Base-by-base conservation (phyloP, 2,329 filamentous ascomycete genomes). In the Fusarium sp. region DNA sequence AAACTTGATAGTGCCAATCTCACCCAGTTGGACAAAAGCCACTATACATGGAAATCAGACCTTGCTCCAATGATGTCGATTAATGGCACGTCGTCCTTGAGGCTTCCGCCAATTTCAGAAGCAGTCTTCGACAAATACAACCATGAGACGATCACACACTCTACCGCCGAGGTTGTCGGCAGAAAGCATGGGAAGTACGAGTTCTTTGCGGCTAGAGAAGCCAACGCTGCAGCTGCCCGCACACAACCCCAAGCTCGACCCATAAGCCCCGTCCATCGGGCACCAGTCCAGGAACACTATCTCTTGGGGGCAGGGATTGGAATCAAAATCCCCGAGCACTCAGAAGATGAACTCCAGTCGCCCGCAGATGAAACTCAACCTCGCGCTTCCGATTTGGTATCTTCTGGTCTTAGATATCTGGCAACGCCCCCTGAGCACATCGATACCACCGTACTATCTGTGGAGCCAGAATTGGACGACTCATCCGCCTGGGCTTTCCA, bases 131-230 rank as follows among this genome's bases (percentile, higher is more conserved):
- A 61, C 23, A 46, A n/a, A 25, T 66, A 63, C 14, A 41, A 15
- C 3, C 41, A 41, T 12, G 42, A 49, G 16, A 64, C 48, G 19
- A 54, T 56, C 5, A 23, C 48, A 11, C 44, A 57, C 18, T 55
- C 55, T 18, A n/a, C 64, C 27, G 79, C 78, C 21, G 77, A 81
- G 42, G 55, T 73, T 11, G 73, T 84, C 46, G 82, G 82, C 3
- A 73, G 77, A 29, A 80, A 76, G 56, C 80, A 78, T 7, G 83
- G 82, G 4, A 84, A 84, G 55, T 65, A 65, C 14, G 82, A 83
- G 27, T 85, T 75, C 56, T 85, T 84, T 56, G 75, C 74, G 7
- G 83, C 84, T 10, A 78, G 84, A 31, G 83, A 82, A 51, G 72
- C 84, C 58, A 81, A 78, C 45, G 57, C 49, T 44, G 19, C 19